Evolutionary conservation across 116 monocot species (phyloP).

Genomic region (Thalassia testudinum): DNA sequence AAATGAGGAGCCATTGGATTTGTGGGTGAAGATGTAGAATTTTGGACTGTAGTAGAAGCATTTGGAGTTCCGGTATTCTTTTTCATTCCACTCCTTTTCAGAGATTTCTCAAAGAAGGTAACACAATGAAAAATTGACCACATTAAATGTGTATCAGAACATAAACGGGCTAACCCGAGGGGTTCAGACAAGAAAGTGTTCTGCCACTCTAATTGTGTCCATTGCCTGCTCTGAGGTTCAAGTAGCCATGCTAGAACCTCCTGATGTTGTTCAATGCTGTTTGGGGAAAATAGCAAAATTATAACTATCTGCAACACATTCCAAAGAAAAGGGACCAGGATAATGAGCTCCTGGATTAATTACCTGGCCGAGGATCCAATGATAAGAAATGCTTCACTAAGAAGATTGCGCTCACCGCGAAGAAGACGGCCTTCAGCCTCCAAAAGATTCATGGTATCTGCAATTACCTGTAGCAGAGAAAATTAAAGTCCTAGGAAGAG

Average conservation of each 20-base stretch:
- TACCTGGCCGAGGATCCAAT: slow-evolving; percentile 93
- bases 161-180: slow-evolving; percentile 43
- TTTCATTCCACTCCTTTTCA: slow-evolving; percentile 82
- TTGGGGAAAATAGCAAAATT: slow-evolving; percentile 6
- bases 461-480: slow-evolving; percentile 42
- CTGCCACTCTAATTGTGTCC: slow-evolving; percentile 92
- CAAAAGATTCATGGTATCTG: slow-evolving; percentile 84
- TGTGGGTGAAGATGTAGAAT: slow-evolving; percentile 10
- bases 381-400: slow-evolving; percentile 93
- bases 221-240: slow-evolving; percentile 77
- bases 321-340: not conserved
- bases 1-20: slow-evolving; percentile 90
- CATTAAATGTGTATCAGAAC: slow-evolving; percentile 61
- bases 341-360: not conserved
- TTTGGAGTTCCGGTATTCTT: slow-evolving; percentile 28
- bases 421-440: slow-evolving; percentile 68
- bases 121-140: slow-evolving; percentile 90
- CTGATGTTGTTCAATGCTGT: slow-evolving; percentile 78
- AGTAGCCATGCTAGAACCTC: slow-evolving; percentile 91
- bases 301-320: not conserved
- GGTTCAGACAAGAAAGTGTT: slow-evolving; percentile 73
- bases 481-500: no score
- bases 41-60: slow-evolving; percentile 1
- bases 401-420: slow-evolving; percentile 88
- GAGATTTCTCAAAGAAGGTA: slow-evolving; percentile 92